Evolutionary conservation across 2,329 filamentous ascomycete species (phyloP), one percentile per base, ranked within the genome.

Genomic region (Chaetomiaceae sp.): DNA sequence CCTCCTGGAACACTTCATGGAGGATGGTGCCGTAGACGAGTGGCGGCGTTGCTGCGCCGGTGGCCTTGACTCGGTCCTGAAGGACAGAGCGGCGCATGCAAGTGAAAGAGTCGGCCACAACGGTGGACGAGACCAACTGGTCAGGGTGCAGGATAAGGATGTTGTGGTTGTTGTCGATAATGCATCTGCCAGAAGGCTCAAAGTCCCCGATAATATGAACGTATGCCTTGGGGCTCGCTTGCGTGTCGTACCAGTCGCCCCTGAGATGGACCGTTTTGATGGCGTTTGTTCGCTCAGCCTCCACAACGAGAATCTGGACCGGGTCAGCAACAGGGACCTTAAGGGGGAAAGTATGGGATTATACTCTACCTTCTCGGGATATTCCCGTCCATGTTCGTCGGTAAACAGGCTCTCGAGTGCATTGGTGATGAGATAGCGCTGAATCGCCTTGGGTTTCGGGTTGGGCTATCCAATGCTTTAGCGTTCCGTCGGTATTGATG

Each of bases 1-100:
- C 90, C 63, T 91, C 85, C 65, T 99, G 93, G 60, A 99, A 97
- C 19, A 97, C 83, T 65, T 97, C 92, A 65, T 99, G 93, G 13
- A 99, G 78, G 51, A 99, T 85, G 33, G 88, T 93, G 42, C 93
- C 93, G 64, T 97, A 97, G 0, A 97, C 83, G 60, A 96, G 83
- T 1, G 91, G 82, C 30, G 87, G 80, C 39, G 83, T 88, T 2
- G 88, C 78, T 58, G 89, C 87, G 61, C 85, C 86, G 0, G 90
- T 92, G 8, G 89, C 89, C 68, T 97, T 97, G 61, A 99, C 86
- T 27, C 93, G 85, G 66, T 99, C 92, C 67, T 97, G 91, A 21
- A 99, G 78, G 1, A 97, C 92, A 25, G 93, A 90, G 57, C 92
- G 86, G 16, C 93, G 86, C 65, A 87, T 85, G 65, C 93, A 99